Percentiles rank a stretch among this genome's conserved stretches.
These are phyloP conservation scores for Linderina pennispora DNA, from an alignment of 192 early-diverging fungal species.

Conservation along the genomic window DNA sequence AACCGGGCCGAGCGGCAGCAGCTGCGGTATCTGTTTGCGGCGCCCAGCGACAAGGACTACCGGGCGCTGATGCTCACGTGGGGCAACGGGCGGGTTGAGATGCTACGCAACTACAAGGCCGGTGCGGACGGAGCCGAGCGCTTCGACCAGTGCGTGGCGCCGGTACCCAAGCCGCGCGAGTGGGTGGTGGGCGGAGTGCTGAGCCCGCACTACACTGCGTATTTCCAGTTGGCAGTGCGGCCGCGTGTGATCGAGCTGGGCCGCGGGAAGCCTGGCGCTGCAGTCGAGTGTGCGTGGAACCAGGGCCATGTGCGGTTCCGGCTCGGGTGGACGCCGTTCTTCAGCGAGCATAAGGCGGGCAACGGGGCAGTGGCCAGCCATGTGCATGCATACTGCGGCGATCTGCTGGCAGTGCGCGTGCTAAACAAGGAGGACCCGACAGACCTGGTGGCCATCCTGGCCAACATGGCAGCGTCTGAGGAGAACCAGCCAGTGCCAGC, in stretches of 20 bases:
- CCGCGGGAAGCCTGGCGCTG: conserved; percentile 2
- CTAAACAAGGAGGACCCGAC: conserved; percentile 46
- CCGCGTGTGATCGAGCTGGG: conserved; percentile 28
- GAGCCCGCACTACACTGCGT: conserved; percentile 43
- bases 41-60: conserved; percentile 41
- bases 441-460: conserved; percentile 40
- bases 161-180: conserved; percentile 5
- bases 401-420: conserved; percentile 41
- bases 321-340: conserved; percentile 45
- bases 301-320: conserved; percentile 37
- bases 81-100: conserved; percentile 42
- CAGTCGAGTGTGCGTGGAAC: conserved; percentile 29
- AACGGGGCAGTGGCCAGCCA: conserved; percentile 12
- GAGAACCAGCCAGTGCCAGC: conserved; percentile 26
- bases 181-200: conserved; percentile 40
- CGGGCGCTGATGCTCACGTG: conserved; percentile 46
- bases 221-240: conserved; percentile 36
- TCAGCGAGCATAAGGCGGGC: conserved; percentile 17
- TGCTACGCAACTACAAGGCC: conserved; percentile 41
- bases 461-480: conserved; percentile 34
- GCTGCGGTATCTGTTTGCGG: conserved; percentile 45
- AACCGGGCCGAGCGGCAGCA: conserved; percentile 49
- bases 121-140: conserved; percentile 3
- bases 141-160: conserved; percentile 33
- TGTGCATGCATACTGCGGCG: conserved; percentile 42